Evolutionary conservation across 169 alveolate genomes (phyloP), one percentile per base, ranked within the genome.

Genomic region (Cryptosporidium bovis): DNA sequence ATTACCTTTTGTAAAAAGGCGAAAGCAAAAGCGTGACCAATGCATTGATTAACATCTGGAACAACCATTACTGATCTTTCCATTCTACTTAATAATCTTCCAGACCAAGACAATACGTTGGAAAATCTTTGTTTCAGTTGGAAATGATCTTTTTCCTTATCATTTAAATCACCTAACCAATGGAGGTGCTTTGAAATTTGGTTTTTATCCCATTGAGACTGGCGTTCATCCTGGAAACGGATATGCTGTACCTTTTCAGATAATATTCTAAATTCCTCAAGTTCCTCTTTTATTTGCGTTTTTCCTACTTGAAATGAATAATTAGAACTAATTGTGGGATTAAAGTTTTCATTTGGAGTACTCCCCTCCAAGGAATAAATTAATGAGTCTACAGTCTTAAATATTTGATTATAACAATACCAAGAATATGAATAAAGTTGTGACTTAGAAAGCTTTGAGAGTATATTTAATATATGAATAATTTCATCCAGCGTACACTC

Each of bases 1-100:
- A 77, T 29, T 20, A 77, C 87, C 40, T 77, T 53, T 24, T 77
- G 87, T 20, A 77, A 29, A 60, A 77, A 77, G 36, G 64, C 87
- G 56, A 77, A 77, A 13, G 87, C 87, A 44, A 77, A 77, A 40
- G 87, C 87, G 58, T 77, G 87, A 12, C 87, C 87, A 44, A 77
- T 62, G n/a, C 87, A 77, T 16, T 77, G 87, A 31, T 77, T 77
- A 27, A 77, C 87, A 60, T 77, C 87, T 16, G 87, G 87, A 62
- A 77, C 71, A 20, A 77, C 64, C 69, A 62, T 77, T 13, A 77
- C 51, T 40, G 87, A 77, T 40, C 33, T 77, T 77, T 77, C 87
- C 87, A 77, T 77, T 60, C 87, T 36, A 18, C 55, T 62, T 16
- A 77, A 40, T 27, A 77, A 46, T 51, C 87, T 77, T 40, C 64